phyloP scores from a whole-genome alignment of 768 basidiomycete species.

The Grammothele lineata region DNA sequence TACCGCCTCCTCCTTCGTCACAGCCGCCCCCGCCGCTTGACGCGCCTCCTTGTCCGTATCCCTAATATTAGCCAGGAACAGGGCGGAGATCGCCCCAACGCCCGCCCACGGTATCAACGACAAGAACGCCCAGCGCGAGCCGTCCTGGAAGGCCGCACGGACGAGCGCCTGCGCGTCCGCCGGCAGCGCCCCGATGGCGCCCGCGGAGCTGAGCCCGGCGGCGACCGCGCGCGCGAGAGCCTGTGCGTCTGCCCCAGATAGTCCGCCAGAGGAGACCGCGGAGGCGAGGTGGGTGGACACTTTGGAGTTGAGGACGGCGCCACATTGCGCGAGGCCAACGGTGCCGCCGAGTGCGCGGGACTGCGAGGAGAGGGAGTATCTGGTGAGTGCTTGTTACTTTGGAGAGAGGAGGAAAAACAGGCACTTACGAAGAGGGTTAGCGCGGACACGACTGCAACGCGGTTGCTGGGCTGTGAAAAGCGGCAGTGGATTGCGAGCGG shows the following conservation, averaged over 20 bases:
- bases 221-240: slow-evolving; percentile 24
- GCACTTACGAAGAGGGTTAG: slow-evolving; percentile 42
- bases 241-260: slow-evolving; percentile 27
- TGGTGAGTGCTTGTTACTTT: too few species aligned
- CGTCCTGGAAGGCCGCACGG: slow-evolving; percentile 38
- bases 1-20: too few species aligned
- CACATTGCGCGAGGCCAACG: slow-evolving; percentile 49
- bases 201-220: slow-evolving; percentile 29
- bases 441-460: slow-evolving; percentile 40
- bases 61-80: slow-evolving; percentile 37
- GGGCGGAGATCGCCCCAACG: slow-evolving; percentile 29
- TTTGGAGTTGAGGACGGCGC: slow-evolving; percentile 42
- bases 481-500: slow-evolving; percentile 41
- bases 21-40: neutral
- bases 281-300: slow-evolving; percentile 32
- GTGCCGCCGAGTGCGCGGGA: slow-evolving; percentile 49
- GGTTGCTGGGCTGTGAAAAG: slow-evolving; percentile 37
- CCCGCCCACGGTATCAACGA: slow-evolving; percentile 46
- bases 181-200: slow-evolving; percentile 35
- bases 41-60: slow-evolving; percentile 23
- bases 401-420: too few species aligned
- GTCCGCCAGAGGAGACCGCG: slow-evolving; percentile 22
- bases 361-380: too few species aligned
- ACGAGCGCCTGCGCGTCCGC: slow-evolving; percentile 31
- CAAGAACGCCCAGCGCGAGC: slow-evolving; percentile 40